A percentile compares a stretch with the other conserved stretches of the same genome.
phyloP scores from a whole-genome alignment of 371 early-diverging fungal species.

The Haplosporangium sp. region DNA sequence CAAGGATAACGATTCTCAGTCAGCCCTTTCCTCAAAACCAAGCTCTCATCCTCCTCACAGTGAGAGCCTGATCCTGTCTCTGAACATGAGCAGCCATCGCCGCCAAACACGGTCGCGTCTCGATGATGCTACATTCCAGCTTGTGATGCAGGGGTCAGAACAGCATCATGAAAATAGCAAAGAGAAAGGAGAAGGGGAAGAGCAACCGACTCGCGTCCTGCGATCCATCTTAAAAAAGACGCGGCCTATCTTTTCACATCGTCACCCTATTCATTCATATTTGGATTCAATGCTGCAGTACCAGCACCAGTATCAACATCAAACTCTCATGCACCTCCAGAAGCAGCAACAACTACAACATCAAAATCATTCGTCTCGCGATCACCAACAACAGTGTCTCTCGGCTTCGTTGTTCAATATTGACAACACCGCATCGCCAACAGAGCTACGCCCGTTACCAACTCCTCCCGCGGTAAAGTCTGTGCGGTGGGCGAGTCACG shows the following conservation, averaged over 20 bases:
- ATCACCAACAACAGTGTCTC: conserved; percentile 1
- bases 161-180: too few relatives aligned
- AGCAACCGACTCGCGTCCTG: neutral
- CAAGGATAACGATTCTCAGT: too few relatives aligned
- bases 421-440: neutral
- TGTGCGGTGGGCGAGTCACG: conserved; percentile 22
- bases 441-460: conserved; percentile 18
- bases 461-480: conserved; percentile 24
- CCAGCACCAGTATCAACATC: conserved; percentile 4
- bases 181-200: too few relatives aligned
- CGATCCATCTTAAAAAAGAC: conserved; percentile 22
- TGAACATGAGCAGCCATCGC: too few relatives aligned
- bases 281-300: conserved; percentile 6
- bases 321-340: neutral
- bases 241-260: neutral
- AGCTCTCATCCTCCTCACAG: too few relatives aligned
- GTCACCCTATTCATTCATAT: conserved; percentile 11
- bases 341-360: conserved; percentile 5
- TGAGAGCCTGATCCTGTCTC: too few relatives aligned
- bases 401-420: neutral
- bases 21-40: too few relatives aligned
- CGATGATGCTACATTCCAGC: too few relatives aligned
- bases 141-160: too few relatives aligned
- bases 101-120: too few relatives aligned
- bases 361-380: neutral